Conservation (phyloP, 768 basidiomycete genomes). For the Naematelia aurantialba region DNA sequence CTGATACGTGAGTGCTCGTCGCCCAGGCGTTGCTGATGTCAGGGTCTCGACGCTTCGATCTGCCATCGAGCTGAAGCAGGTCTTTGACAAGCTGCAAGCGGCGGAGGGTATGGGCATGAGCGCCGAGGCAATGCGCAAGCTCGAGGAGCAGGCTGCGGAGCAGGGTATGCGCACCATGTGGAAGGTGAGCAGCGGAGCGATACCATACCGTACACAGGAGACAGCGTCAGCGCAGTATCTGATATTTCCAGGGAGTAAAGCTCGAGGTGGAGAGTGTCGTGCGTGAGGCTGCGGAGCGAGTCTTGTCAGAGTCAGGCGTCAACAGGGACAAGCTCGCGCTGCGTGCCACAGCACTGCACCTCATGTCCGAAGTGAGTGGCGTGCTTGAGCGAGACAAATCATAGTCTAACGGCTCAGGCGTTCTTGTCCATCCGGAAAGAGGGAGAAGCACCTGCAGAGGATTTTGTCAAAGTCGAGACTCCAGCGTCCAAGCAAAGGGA, state of each 20-base stretch:
- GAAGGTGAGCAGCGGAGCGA: slow-evolving; percentile 44
- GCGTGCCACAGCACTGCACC: slow-evolving; percentile 42
- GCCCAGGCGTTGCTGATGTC: slow-evolving; percentile 12
- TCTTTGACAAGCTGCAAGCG: slow-evolving; percentile 50
- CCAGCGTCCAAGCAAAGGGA: slow-evolving; percentile 45
- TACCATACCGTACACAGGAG: too few relatives aligned
- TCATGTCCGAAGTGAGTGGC: slow-evolving; percentile 48
- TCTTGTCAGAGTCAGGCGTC: slow-evolving; percentile 44
- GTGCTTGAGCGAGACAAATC: neutral
- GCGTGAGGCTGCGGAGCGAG: slow-evolving; percentile 46
- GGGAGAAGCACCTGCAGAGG: slow-evolving; percentile 31
- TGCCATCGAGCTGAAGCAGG: slow-evolving; percentile 49
- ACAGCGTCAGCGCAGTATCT: too few relatives aligned
- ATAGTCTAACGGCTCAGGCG: slow-evolving; percentile 27
- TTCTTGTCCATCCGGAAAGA: slow-evolving; percentile 45
- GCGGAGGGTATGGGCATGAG: slow-evolving; percentile 50
- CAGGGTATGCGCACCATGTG: slow-evolving; percentile 50
- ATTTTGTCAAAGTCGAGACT: slow-evolving; percentile 49
- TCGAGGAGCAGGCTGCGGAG: slow-evolving; percentile 51
- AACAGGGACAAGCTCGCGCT: slow-evolving; percentile 44
- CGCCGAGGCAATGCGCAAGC: slow-evolving; percentile 45
- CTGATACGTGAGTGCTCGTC: slow-evolving; percentile 42
- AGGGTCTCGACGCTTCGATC: slow-evolving; percentile 49
- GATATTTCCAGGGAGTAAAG: slow-evolving; percentile 42
- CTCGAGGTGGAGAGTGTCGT: slow-evolving; percentile 51